Evolutionary conservation across 768 basidiomycete genomes (phyloP), one percentile per base, ranked within the genome.

Genomic region (Cystoderma amianthinum): DNA sequence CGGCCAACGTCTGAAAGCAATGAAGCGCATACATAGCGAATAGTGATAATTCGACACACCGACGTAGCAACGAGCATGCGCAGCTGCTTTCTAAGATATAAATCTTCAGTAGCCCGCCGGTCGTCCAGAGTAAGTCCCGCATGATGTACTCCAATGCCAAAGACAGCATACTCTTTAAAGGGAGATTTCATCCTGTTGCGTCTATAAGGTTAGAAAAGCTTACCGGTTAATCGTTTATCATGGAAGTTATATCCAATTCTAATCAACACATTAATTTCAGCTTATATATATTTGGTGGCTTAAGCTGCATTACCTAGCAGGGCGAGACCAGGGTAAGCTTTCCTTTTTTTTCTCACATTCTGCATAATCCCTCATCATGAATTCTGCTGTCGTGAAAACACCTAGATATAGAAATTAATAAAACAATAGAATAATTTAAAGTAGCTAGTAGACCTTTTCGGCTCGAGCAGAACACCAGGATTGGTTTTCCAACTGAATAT

Each of bases 131-230:
- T 73, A 38, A 97, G 61, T 2, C 95, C 95, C 3, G 93, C 95
- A 55, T 98, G 94, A 55, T 99, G 95, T 5, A 91, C 75, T 9
- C 90, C 92, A 36, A 98, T 80, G 1, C 95, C 96, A 40, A 58
- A 60, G 1, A 65, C 57, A n/a, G 80, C 81, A 22, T 94, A 67
- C 21, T 71, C 86, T 82, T 48, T 3, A 22, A 30, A 5, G 16
- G 7, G 45, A 6, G 38, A 43, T 35, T 13, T 38, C 5, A 16
- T n/a, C 24, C 23, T 12, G 5, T 35, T 16, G 24, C 15, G 38
- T 15, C 36, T 15, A 32, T 37, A 23, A 38, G 32, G 37, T 24
- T n/a, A 20, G 2, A n/a, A 32, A 15, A n/a, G 49, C 68, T 49
- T 44, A 81, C 85, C 74, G 45, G 69, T 60, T 10, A 92, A 62